phyloP scores from a whole-genome alignment of 1,284 basidiomycete species.

The Heterobasidion occidentale region DNA sequence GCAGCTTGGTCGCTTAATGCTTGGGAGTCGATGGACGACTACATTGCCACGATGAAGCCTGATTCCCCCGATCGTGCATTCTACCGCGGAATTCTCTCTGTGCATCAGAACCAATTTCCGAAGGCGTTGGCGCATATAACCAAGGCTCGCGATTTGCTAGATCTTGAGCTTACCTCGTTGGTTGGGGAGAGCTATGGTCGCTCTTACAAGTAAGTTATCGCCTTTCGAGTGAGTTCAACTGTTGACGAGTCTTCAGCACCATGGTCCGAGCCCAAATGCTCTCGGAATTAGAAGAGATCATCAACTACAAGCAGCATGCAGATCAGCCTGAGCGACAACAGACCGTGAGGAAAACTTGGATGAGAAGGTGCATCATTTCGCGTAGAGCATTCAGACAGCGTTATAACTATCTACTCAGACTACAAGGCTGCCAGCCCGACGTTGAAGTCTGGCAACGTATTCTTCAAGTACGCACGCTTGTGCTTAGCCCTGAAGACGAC shows the following conservation, averaged over 20 bases:
- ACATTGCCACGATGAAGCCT: conserved; percentile 88
- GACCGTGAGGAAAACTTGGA: conserved; percentile 89
- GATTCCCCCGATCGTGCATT: conserved; percentile 95
- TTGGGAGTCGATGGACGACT: conserved; percentile 99
- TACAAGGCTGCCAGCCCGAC: conserved; percentile 96
- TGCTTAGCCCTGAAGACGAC: conserved; percentile 91
- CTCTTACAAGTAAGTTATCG: conserved; percentile 79
- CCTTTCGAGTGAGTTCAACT: not conserved
- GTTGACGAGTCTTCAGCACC: conserved; percentile 41
- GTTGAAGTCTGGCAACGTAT: conserved; percentile 99
- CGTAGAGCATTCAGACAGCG: not conserved
- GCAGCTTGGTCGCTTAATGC: conserved; percentile 96
- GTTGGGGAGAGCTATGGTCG: conserved; percentile 95
- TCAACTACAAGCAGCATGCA: conserved; percentile 89
- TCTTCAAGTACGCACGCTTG: conserved; percentile 91
- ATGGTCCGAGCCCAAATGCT: conserved; percentile 99
- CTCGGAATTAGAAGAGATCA: conserved; percentile 97
- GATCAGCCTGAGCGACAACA: conserved; percentile 91
- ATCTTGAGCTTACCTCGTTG: conserved; percentile 88
- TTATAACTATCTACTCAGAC: conserved; percentile 30
- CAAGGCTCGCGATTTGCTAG: conserved; percentile 90
- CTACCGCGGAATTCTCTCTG: conserved; percentile 92
- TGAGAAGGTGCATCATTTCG: conserved; percentile 59
- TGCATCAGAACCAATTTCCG: conserved; percentile 94
- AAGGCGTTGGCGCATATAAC: conserved; percentile 89